Base-by-base conservation (phyloP, 1,284 basidiomycete genomes). In the Termitomyces sp. region DNA sequence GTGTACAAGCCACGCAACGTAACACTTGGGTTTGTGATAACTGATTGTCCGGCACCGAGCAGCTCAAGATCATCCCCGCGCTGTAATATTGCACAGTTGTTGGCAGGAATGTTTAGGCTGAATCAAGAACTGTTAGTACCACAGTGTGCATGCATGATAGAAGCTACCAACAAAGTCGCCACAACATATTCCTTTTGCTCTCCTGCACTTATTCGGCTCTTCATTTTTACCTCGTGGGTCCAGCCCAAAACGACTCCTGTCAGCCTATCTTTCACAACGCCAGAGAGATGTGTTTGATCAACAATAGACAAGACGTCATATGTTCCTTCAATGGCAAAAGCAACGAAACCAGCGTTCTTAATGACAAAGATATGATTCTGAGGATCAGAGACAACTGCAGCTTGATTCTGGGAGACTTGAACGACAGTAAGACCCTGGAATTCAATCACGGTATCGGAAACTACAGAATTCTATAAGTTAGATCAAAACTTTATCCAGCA, bases 341-440 rank as follows among this genome's bases (percentile, higher is more conserved):
- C 81, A n/a, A 85, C 84, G 58, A 89, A 88, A 13, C 86, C 86
- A 40, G 80, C 72, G 60, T 88, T 86, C 68, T 83, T 86, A 58
- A 90, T 73, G n/a, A 90, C 85, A 62, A 90, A 89, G 30, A 91
- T 80, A 30, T 81, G 83, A 58, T 91, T 91, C 73, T 86, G 85
- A 39, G 88, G 88, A 62, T 91, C 86, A 1, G 82, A 86, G 33
- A 90, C 73, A 33, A 90, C 86, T 0, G 88, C 86, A 5, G 85
- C 86, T 71, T 84, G 67, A 56, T 90, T 90, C 72, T 90, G 87
- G 1, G 86, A 85, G 33, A 89, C 87, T 64, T 91, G 88, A 1
- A 91, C 86, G 19, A 88, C 76, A 0, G 86, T 89, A 53, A 91
- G 69, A 52, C 88, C 88, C 49, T 82, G 77, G 65, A 89, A 89